phyloP scores from a whole-genome alignment of 2,329 filamentous ascomycete species.

The Colletotrichum incanum region DNA sequence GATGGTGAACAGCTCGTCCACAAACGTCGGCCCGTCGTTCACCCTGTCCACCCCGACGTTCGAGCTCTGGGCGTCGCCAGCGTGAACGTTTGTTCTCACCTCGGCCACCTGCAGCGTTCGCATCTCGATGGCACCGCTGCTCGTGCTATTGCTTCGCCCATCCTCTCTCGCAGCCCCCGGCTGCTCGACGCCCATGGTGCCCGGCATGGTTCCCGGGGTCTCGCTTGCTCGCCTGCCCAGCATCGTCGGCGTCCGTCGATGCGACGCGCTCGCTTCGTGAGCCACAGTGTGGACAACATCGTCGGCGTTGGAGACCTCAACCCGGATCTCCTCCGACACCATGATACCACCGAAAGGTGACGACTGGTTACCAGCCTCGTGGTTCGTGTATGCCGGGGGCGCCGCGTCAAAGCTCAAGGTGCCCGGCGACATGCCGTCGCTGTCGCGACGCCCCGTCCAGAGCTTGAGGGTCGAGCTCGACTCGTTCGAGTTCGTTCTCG shows the following conservation, averaged over 20 bases:
- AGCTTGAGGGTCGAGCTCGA: slow-evolving; percentile 54
- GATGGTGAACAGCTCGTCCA: slow-evolving; percentile 60
- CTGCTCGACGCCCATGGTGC: slow-evolving; percentile 35
- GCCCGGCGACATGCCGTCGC: slow-evolving; percentile 38
- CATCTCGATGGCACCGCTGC: slow-evolving; percentile 48
- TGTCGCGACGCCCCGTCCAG: slow-evolving; percentile 47
- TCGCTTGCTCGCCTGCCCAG: slow-evolving; percentile 24
- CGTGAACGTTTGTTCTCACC: slow-evolving; percentile 44
- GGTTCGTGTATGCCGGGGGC: slow-evolving; percentile 39
- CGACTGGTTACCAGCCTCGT: slow-evolving; percentile 40
- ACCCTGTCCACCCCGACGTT: slow-evolving; percentile 54
- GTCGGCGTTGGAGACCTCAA: slow-evolving; percentile 59
- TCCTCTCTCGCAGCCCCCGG: slow-evolving; percentile 15
- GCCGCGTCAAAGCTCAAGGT: slow-evolving; percentile 35
- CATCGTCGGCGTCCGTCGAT: slow-evolving; percentile 23
- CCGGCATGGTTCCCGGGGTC: slow-evolving; percentile 12
- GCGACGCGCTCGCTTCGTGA: slow-evolving; percentile 47
- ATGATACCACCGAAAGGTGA: slow-evolving; percentile 69
- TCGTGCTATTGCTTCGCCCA: slow-evolving; percentile 16
- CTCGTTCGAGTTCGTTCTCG: slow-evolving; percentile 48
- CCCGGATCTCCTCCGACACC: slow-evolving; percentile 73
- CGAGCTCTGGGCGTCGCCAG: slow-evolving; percentile 48
- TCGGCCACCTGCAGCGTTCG: slow-evolving; percentile 45
- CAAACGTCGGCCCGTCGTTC: slow-evolving; percentile 57
- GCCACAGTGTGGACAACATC: slow-evolving; percentile 15